These are phyloP conservation scores for Cerrena zonata DNA, from an alignment of 1,284 basidiomycete genomes.

Conservation along the genomic window DNA sequence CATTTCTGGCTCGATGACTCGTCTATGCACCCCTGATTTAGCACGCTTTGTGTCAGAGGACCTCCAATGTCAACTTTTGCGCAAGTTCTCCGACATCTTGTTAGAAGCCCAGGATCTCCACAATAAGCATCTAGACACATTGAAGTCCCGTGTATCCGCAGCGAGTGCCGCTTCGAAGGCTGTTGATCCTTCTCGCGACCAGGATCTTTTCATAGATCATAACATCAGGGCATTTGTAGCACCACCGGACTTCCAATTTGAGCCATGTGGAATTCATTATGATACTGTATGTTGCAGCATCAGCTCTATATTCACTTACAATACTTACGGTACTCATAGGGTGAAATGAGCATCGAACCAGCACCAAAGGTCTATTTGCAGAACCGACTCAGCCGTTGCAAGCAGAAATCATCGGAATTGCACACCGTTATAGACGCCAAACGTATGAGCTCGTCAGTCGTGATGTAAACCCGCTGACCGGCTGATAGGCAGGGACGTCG, in stretches of 20 bases:
- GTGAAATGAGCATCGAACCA: conserved; percentile 56
- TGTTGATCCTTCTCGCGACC: conserved; percentile 55
- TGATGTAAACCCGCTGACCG: no score
- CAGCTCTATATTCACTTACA: background rate
- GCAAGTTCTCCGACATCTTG: conserved; percentile 47
- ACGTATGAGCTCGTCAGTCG: conserved; percentile 38
- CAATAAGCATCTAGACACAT: conserved; percentile 47
- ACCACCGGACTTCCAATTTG: conserved; percentile 66
- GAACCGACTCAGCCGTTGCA: conserved; percentile 62
- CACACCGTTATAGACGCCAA: conserved; percentile 51
- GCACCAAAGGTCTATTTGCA: conserved; percentile 71
- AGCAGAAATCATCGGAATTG: conserved; percentile 56
- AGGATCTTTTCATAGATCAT: conserved; percentile 64
- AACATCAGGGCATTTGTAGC: conserved; percentile 61
- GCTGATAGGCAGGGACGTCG: conserved; percentile 52
- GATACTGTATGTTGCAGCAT: conserved; percentile 48
- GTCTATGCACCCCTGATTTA: conserved; percentile 7
- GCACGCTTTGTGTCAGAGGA: conserved; percentile 40
- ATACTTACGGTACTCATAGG: conserved; percentile 32
- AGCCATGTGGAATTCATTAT: conserved; percentile 69
- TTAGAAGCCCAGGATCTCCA: conserved; percentile 55
- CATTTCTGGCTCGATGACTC: conserved; percentile 11
- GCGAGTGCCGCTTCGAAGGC: conserved; percentile 43
- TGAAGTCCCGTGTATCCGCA: conserved; percentile 43
- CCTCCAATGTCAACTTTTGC: conserved; percentile 58